Percentiles rank a stretch among this genome's conserved stretches.
These are phyloP conservation scores for Ascoidea tarda DNA, from an alignment of 805 yeast species.

Conservation along the genomic window DNA sequence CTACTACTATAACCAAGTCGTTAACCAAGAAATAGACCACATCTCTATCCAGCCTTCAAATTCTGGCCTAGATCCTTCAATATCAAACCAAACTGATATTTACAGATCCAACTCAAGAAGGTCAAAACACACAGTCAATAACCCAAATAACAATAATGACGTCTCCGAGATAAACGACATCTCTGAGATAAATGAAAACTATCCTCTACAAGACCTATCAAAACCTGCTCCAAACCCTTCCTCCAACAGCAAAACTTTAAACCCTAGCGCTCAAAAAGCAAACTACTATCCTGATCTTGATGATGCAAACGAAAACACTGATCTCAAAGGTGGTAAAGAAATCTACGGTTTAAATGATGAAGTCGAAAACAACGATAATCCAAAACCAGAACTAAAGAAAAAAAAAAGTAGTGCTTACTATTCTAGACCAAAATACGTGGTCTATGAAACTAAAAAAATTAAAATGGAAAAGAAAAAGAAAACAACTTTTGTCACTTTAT, in stretches of 20 bases:
- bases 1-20: conserved; percentile 63
- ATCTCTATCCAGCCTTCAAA: conserved; percentile 48
- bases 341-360: not conserved
- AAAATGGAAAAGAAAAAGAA: conserved; percentile 4
- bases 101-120: not conserved
- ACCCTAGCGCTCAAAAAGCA: not conserved
- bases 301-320: conserved; percentile 29
- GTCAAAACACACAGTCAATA: not conserved
- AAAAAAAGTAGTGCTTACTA: conserved; percentile 6
- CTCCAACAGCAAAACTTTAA: not conserved
- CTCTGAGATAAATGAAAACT: conserved; percentile 5
- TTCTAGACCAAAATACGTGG: not conserved
- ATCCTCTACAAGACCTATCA: conserved; percentile 12
- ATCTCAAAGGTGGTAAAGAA: not conserved
- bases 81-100: conserved; percentile 4
- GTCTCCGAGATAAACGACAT: not conserved
- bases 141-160: not conserved
- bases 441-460: conserved; percentile 6
- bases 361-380: conserved; percentile 6
- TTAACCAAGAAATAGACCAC: conserved; percentile 49
- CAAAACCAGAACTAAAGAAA: not conserved
- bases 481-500: conserved; percentile 23
- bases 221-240: not conserved
- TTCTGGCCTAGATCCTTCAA: conserved; percentile 3
- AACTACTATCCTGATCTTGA: conserved; percentile 28